Conservation (phyloP, 345 rosid species). For the Sisymbrium irio region DNA sequence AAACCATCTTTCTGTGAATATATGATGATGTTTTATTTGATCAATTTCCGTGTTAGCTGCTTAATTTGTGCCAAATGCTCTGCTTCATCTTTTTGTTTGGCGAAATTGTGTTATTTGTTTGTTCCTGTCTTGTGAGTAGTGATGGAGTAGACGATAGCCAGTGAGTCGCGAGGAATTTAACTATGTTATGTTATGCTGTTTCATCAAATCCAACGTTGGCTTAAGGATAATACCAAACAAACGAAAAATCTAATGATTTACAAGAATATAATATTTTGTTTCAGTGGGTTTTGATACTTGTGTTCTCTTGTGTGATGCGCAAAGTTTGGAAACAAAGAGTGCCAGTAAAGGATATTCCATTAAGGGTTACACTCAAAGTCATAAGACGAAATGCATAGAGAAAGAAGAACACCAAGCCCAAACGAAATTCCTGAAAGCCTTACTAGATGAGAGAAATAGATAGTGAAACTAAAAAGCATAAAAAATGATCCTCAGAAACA, state of each 20-base stretch:
- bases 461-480: not conserved
- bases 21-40: not conserved
- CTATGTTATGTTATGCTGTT: not conserved
- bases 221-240: not conserved
- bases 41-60: not conserved
- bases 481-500: not conserved
- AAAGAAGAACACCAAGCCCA: not conserved
- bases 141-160: too few species aligned
- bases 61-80: too few species aligned
- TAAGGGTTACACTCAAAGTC: not conserved
- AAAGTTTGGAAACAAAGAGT: not conserved
- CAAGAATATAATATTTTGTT: not conserved
- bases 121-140: too few species aligned
- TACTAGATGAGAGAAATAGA: not conserved
- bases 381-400: not conserved
- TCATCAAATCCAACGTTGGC: not conserved
- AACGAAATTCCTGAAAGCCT: not conserved
- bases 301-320: not conserved
- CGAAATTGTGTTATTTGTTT: too few species aligned
- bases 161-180: too few species aligned
- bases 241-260: not conserved
- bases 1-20: slow-evolving; percentile 16
- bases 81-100: too few species aligned
- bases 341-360: not conserved
- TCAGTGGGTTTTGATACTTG: not conserved